phyloP scores from a whole-genome alignment of 306 rosid genomes.

The Cucumis hystrix region DNA sequence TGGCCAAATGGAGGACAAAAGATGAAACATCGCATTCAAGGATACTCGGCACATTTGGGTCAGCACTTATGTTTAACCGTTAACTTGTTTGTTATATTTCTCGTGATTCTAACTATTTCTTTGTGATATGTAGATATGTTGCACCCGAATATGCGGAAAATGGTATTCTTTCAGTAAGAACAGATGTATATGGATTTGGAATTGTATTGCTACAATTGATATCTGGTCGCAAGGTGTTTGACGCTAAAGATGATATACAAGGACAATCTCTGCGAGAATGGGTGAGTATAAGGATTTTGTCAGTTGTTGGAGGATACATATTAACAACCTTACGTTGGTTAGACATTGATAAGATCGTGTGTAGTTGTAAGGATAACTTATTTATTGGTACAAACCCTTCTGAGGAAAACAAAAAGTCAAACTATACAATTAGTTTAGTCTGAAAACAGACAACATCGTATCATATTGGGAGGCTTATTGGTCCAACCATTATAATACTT shows the following conservation, averaged over 20 bases:
- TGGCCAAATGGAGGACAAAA: conserved; percentile 57
- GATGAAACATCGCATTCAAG: conserved; percentile 44
- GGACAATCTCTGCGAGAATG: conserved; percentile 52
- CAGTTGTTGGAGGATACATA: not conserved
- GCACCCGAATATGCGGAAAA: conserved; percentile 78
- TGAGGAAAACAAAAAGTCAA: not conserved
- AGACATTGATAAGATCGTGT: not conserved
- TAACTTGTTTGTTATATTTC: not conserved
- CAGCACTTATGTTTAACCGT: conserved; percentile 13
- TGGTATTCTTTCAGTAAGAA: conserved; percentile 51
- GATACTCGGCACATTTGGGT: conserved; percentile 83
- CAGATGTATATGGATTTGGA: conserved; percentile 66
- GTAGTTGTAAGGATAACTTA: not conserved
- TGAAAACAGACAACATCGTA: too few species aligned
- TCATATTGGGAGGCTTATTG: too few species aligned
- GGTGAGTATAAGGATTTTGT: conserved; percentile 28
- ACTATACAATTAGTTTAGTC: not conserved
- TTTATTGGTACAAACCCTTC: not conserved
- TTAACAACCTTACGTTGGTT: not conserved
- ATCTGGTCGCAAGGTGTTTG: conserved; percentile 48
- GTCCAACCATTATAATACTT: too few species aligned
- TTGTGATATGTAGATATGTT: conserved; percentile 44
- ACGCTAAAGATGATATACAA: conserved; percentile 18
- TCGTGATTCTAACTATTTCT: not conserved
- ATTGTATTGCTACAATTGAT: conserved; percentile 51